Base-by-base conservation (phyloP, 2,329 filamentous ascomycete species). In the Calonectria pseudoreteaudii region DNA sequence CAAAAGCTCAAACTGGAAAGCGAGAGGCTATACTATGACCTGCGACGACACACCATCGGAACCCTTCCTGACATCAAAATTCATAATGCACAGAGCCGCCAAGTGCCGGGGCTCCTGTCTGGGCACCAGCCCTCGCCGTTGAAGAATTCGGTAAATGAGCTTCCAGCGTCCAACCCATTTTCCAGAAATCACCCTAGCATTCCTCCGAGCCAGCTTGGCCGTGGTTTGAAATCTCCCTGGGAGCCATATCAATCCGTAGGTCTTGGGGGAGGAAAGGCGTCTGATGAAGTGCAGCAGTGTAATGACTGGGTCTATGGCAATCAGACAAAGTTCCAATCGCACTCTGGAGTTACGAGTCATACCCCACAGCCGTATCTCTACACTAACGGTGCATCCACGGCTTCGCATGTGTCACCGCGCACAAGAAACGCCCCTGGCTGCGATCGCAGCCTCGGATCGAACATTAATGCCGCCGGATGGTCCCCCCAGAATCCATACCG, bases 41-140 rank as follows among this genome's bases (percentile, higher is more conserved):
- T 69, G 2, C 41, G 67, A 69, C 56, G 67, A 44, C 67, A 60
- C 34, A 60, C 67, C 9, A 47, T 31, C 34, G 67, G 53, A 52
- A 58, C 67, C 1, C 67, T 28, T 2, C 53, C 67, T 3, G 56
- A 52, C 30, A 30, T 62, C 56, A 30, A 36, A 18, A 50, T 47
- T 23, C 34, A 47, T 23, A 50, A 8, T 16, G 18, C 31, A 20
- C 30, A 50, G 31, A 31, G 31, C 23, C 53, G n/a, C 4, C 66
- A 53, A 18, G 30, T 14, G 31, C 30, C 53, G 14, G 20, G 41
- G 28, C 6, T 38, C 38, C 9, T 52, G 10, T 4, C 36, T 11
- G 28, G 56, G 13, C 50, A 23, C 10, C 56, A 60, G 18, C 41
- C 36, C n/a, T 16, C 18, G 18, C 26, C 26, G 4, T 11, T 65